A percentile compares a stretch with the other conserved stretches of the same genome.
Evolutionary conservation across 768 basidiomycete species (phyloP).

Genomic region (Gloeophyllum trabeum): DNA sequence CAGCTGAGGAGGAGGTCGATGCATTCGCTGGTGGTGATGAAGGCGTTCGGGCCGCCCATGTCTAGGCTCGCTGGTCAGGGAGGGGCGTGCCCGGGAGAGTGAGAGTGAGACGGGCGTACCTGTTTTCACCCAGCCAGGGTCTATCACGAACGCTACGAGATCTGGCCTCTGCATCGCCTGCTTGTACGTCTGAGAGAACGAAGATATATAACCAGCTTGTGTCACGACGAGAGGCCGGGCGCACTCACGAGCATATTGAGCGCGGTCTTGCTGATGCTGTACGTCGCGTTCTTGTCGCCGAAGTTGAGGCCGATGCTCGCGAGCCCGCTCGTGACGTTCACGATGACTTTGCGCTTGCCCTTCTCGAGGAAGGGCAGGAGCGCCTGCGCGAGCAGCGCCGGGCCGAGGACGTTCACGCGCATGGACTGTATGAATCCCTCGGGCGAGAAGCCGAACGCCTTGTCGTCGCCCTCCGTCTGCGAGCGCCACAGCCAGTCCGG

Average conservation of each 20-base stretch:
- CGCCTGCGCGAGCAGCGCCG: slow-evolving; percentile 20
- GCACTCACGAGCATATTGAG: slow-evolving; percentile 27
- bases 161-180: slow-evolving; percentile 1
- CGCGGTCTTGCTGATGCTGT: slow-evolving; percentile 25
- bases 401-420: slow-evolving; percentile 22
- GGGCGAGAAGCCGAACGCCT: slow-evolving; percentile 14
- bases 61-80: background rate
- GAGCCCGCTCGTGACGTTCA: slow-evolving; percentile 21
- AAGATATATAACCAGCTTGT: no score
- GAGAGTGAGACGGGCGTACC: background rate
- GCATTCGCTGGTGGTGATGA: background rate
- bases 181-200: slow-evolving; percentile 3
- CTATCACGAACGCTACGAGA: background rate
- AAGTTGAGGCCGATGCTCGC: slow-evolving; percentile 20
- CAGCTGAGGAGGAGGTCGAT: background rate
- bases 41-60: background rate
- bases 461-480: slow-evolving; percentile 15
- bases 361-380: slow-evolving; percentile 23
- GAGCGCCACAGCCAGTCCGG: background rate
- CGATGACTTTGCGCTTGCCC: slow-evolving; percentile 19
- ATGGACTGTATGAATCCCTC: slow-evolving; percentile 14
- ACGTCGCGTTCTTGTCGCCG: slow-evolving; percentile 18
- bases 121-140: slow-evolving; percentile 1
- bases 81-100: background rate
- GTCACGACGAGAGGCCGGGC: background rate